Base-by-base conservation (phyloP, 2,329 filamentous ascomycete genomes). In the Acrocalymma vagum region DNA sequence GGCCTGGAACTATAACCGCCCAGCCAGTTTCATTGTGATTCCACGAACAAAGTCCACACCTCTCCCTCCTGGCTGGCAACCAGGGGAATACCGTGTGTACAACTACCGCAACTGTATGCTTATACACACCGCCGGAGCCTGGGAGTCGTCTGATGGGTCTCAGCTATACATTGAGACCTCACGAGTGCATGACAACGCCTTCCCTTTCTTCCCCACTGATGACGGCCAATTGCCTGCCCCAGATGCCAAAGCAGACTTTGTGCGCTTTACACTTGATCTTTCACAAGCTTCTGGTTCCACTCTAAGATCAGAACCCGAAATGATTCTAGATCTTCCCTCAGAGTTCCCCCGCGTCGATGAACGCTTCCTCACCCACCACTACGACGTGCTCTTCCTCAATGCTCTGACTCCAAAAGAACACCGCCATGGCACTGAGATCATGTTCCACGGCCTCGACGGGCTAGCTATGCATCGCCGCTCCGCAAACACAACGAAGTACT, bases 321-420 rank as follows among this genome's bases (percentile, higher is more conserved):
- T 68, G 1, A 33, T 71, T 1, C 32, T 72, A 3, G 60, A 72
- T 23, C 42, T 66, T 9, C 65, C 67, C 0, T 52, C 55, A 4
- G 71, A 73, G 34, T 73, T 74, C 39, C 65, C 69, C 1, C 63
- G 70, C 8, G 60, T 74, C 25, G 72, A 75, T 32, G 72, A 75
- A 34, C 62, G 72, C 1, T 66, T 72, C 43, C 53, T 69, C 29
- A 61, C 65, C 2, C 53, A 56, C 7, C 29, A 51, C 0, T 69
- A 70, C 31, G 42, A 62, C n/a, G 42, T 43, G 5, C 43, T 69
- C 4, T 70, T 65, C 48, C 33, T 67, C 27, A 29, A 29, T 14
- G 23, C 23, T n/a, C 23, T 25, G 23, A 25, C 23, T 9, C 23
- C 23, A n/a, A 8, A n/a, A 8, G 23, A 25, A n/a, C 23, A 25